Conservation (phyloP, 1,284 basidiomycete genomes). For the Pascua guehoae region DNA sequence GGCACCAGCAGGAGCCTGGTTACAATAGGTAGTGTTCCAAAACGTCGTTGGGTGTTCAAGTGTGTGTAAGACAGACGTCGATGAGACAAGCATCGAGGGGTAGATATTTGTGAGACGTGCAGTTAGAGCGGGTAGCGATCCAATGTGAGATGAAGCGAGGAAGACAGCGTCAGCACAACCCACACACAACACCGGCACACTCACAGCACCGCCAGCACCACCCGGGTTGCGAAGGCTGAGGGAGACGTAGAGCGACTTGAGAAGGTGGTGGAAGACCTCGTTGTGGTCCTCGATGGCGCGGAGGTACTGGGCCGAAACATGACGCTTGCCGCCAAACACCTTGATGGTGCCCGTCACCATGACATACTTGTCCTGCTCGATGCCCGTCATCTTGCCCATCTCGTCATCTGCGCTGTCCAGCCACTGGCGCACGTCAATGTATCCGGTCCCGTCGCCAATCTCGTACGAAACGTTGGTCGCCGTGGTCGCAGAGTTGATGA, state of each 20-base stretch:
- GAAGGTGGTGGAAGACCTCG: slow-evolving; percentile 77
- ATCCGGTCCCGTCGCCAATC: slow-evolving; percentile 85
- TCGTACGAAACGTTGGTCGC: slow-evolving; percentile 78
- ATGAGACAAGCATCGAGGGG: background rate
- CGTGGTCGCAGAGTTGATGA: slow-evolving; percentile 65
- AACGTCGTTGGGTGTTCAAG: no score
- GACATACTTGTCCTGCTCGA: slow-evolving; percentile 66
- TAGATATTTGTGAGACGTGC: no score
- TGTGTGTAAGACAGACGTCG: background rate
- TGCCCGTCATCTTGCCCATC: slow-evolving; percentile 53
- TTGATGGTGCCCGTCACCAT: slow-evolving; percentile 90
- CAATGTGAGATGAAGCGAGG: background rate
- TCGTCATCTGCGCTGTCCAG: slow-evolving; percentile 64
- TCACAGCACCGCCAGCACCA: slow-evolving; percentile 24
- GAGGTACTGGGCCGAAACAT: slow-evolving; percentile 73
- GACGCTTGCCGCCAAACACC: slow-evolving; percentile 74
- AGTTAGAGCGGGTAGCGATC: no score
- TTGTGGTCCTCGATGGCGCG: slow-evolving; percentile 66
- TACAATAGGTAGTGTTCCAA: no score
- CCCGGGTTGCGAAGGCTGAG: slow-evolving; percentile 51
- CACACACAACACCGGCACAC: slow-evolving; percentile 4
- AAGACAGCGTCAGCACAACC: background rate
- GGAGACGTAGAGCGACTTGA: slow-evolving; percentile 58
- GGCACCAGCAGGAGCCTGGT: slow-evolving; percentile 3
- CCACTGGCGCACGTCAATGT: slow-evolving; percentile 86